Evolutionary conservation across 305 asterid species (phyloP), one percentile per base, ranked within the genome.

Genomic region (Striga hermonthica): DNA sequence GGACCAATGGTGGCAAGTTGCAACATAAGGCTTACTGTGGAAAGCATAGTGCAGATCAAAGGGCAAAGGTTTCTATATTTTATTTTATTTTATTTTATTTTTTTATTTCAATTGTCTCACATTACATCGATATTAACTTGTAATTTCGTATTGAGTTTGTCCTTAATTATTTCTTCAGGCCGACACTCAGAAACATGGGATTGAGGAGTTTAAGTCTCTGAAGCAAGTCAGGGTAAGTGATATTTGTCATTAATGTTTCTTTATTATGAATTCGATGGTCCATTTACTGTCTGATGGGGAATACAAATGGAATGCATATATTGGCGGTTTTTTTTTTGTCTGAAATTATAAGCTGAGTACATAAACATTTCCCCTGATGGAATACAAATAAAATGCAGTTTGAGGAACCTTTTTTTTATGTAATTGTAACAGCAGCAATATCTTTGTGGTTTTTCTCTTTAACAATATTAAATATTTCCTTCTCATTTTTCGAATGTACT

Each of bases 11-110:
- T 75, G 95, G 95, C 79, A 88, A 88, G 78, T 69, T 91, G 81
- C 97, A 88, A 76, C 95, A 85, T 63, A 91, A 94, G 83, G 97
- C 97, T 40, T 94, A 94, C 73, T 94, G 99, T 73, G 98, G 80
- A 77, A 91, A 82, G 75, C 99, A 94, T 73, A 91, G 99, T 75
- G 6, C 75, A 57, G 99, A 90, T 56, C 96, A 91, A 82, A 88
- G 82, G 80, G 86, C 88, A 3, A 94, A 94, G 98, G 99, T 90
- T 64, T 65, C 60, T 31, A 56, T 67, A 37, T 58, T n/a, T n/a
- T n/a, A n/a, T n/a, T n/a, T n/a, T n/a, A n/a, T n/a, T n/a, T n/a
- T n/a, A n/a, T n/a, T n/a, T n/a, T n/a, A n/a, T n/a, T 67, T 44
- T 57, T 53, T 11, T 10, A 7, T 50, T 65, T 6, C 45, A 62